A percentile compares a stretch with the other conserved stretches of the same genome.
Conservation (phyloP, 164 flowering plant species). For the Liriodendron chinense region DNA sequence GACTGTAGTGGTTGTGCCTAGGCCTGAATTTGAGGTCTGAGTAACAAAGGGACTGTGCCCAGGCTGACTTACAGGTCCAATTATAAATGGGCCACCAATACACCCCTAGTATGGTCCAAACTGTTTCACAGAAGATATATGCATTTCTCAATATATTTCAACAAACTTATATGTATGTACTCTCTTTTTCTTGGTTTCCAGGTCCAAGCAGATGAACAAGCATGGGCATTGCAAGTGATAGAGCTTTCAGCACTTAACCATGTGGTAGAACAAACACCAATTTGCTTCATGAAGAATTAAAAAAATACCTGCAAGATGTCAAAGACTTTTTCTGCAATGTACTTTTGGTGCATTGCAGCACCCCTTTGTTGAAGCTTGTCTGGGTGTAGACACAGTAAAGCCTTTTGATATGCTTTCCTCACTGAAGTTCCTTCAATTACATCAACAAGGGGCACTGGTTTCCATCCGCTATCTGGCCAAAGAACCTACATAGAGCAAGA, state of each 20-base stretch:
- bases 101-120: too few relatives aligned
- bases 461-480: conserved; percentile 94
- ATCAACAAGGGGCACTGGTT: conserved; percentile 79
- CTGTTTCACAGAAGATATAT: too few relatives aligned
- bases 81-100: too few relatives aligned
- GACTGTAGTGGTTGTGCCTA: not conserved
- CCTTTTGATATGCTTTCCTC: conserved; percentile 81
- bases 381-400: conserved; percentile 80
- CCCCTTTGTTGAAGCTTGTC: conserved; percentile 95
- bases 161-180: too few relatives aligned
- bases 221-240: not conserved
- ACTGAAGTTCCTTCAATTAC: conserved; percentile 79
- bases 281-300: not conserved
- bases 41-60: too few relatives aligned
- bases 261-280: not conserved
- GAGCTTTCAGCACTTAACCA: not conserved
- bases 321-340: conserved; percentile 81
- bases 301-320: conserved; percentile 78
- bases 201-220: not conserved
- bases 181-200: too few relatives aligned
- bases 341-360: conserved; percentile 64
- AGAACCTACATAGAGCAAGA: conserved; percentile 51
- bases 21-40: too few relatives aligned
- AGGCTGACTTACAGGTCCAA: too few relatives aligned
- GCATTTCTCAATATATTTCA: too few relatives aligned